Conservation (phyloP, 2,329 filamentous ascomycete genomes). For the Chrysoporthe puriensis region DNA sequence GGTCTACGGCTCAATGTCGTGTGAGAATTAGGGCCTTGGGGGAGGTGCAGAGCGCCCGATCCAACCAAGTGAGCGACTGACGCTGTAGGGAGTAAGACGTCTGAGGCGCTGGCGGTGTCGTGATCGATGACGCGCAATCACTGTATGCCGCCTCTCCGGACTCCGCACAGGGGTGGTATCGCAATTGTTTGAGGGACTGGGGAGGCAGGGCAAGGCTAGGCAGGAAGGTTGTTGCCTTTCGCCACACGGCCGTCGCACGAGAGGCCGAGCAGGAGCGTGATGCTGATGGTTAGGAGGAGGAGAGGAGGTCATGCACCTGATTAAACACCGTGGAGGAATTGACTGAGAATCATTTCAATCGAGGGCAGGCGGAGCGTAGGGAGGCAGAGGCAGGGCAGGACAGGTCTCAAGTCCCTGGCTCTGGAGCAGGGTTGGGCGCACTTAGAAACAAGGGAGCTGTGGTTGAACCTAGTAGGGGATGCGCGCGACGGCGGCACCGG, state of each 20-base stretch:
- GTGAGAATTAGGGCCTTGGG: not conserved
- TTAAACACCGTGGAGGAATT: not conserved
- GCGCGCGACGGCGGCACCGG: not conserved
- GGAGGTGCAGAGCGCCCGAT: not conserved
- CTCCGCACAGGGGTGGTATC: conserved; percentile 2
- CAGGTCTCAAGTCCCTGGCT: not conserved
- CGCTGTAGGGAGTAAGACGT: conserved; percentile 2
- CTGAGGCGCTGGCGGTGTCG: conserved; percentile 3
- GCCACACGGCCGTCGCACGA: not conserved
- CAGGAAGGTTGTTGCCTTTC: not conserved
- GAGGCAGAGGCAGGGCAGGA: conserved; percentile 1
- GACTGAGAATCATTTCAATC: conserved; percentile 2
- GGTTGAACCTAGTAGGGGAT: not conserved
- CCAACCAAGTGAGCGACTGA: not conserved
- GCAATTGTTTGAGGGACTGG: conserved; percentile 11
- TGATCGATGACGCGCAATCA: conserved; percentile 19
- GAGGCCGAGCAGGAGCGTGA: not conserved
- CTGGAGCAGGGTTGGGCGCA: not conserved
- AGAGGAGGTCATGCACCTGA: not conserved
- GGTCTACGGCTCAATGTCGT: not conserved
- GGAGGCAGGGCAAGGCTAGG: not conserved
- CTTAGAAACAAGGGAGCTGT: conserved; percentile 14
- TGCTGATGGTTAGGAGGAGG: not conserved
- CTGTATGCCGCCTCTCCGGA: not conserved
- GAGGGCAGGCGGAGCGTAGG: conserved; percentile 7